Conservation (phyloP, 2,329 filamentous ascomycete species). For the Colletotrichum sp. region DNA sequence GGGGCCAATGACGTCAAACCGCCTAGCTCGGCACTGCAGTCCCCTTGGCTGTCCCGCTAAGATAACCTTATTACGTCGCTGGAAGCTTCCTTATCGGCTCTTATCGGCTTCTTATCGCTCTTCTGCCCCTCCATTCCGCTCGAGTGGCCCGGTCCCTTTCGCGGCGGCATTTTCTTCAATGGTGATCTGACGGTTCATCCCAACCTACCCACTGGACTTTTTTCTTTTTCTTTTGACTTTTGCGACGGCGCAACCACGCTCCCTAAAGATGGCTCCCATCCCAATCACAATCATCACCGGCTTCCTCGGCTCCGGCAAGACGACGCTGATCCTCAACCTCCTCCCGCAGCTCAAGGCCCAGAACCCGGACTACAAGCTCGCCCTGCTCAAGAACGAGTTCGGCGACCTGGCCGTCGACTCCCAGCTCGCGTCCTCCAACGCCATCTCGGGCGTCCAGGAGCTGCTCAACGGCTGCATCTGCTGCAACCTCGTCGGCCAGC, state of each 20-base stretch:
- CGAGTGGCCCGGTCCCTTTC: neutral
- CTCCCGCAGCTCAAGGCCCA: constrained; percentile 84
- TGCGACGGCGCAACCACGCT: neutral
- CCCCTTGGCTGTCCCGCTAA: constrained; percentile 17
- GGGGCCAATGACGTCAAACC: constrained; percentile 25
- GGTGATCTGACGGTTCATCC: constrained; percentile 2
- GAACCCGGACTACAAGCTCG: constrained; percentile 80
- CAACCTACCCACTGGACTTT: neutral
- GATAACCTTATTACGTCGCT: constrained; percentile 17
- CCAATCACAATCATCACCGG: constrained; percentile 96
- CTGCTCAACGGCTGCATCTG: constrained; percentile 98
- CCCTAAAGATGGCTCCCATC: constrained; percentile 66
- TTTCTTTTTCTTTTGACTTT: neutral
- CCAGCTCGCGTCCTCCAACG: constrained; percentile 80
- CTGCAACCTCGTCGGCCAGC: constrained; percentile 95
- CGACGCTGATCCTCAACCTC: constrained; percentile 92
- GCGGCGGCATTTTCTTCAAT: constrained; percentile 15
- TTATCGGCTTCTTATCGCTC: constrained; percentile 15
- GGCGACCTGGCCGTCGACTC: constrained; percentile 94
- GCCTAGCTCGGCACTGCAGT: constrained; percentile 12
- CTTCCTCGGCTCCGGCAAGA: constrained; percentile 96
- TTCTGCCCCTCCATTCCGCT: constrained; percentile 5
- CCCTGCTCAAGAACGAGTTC: constrained; percentile 97
- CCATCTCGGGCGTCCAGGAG: constrained; percentile 90
- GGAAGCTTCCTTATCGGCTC: neutral